These are phyloP conservation scores for Talaromyces sp. DNA, from an alignment of 2,329 filamentous ascomycete genomes.

Conservation along the genomic window DNA sequence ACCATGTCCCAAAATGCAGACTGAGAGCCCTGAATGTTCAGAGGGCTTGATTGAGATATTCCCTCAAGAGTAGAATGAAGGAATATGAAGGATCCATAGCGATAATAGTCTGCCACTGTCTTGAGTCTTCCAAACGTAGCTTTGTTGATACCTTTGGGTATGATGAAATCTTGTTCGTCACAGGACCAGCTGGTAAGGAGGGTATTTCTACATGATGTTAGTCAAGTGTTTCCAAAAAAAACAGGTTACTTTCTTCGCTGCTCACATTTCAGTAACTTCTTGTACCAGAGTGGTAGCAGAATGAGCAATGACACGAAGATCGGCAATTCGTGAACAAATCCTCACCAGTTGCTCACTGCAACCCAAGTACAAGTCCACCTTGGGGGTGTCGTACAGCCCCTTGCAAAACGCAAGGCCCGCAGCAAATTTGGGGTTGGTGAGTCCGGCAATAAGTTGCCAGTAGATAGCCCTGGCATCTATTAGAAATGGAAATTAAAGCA, in stretches of 20 bases:
- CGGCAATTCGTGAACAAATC: slow-evolving; percentile 27
- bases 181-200: slow-evolving; percentile 27
- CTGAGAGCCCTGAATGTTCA: not conserved
- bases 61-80: slow-evolving; percentile 30
- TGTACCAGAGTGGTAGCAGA: slow-evolving; percentile 16
- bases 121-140: slow-evolving; percentile 24
- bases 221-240: not conserved
- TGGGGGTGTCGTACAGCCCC: slow-evolving; percentile 20
- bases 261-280: slow-evolving; percentile 26
- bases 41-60: slow-evolving; percentile 13
- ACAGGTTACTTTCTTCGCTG: not conserved
- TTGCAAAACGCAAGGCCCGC: slow-evolving; percentile 14
- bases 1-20: slow-evolving; percentile 1
- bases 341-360: slow-evolving; percentile 32
- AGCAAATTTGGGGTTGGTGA: slow-evolving; percentile 25
- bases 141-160: slow-evolving; percentile 24
- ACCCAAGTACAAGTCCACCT: slow-evolving; percentile 32
- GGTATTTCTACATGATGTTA: slow-evolving; percentile 20
- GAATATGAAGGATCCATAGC: slow-evolving; percentile 31
- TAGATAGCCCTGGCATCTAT: slow-evolving; percentile 26
- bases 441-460: slow-evolving; percentile 27
- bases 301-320: slow-evolving; percentile 16
- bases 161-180: slow-evolving; percentile 21
- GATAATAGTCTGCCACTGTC: slow-evolving; percentile 32
- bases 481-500: not conserved